Percentiles rank a stretch among this genome's conserved stretches.
Conservation (phyloP, 768 basidiomycete genomes). For the Pholiota conissans region DNA sequence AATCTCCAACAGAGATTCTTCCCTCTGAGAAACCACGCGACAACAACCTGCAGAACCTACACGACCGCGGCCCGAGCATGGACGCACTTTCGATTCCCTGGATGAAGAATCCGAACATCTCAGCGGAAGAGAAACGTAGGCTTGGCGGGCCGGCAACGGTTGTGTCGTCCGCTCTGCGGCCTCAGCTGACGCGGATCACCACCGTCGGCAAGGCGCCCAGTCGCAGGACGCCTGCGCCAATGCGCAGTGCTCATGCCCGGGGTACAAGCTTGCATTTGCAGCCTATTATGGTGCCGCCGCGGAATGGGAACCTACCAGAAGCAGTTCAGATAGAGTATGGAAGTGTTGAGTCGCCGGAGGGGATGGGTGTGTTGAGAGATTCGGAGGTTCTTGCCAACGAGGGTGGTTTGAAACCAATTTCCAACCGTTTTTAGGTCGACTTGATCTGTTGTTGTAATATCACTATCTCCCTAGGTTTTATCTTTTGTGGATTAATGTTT, state of each 20-base stretch:
- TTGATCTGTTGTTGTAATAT: slow-evolving; percentile 7
- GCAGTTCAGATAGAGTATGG: slow-evolving; percentile 20
- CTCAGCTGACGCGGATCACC: slow-evolving; percentile 32
- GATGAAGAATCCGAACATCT: slow-evolving; percentile 9
- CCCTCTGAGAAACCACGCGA: background rate
- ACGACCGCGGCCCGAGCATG: slow-evolving; percentile 22
- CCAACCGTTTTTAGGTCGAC: slow-evolving; percentile 2
- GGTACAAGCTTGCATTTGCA: slow-evolving; percentile 34
- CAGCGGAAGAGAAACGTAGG: slow-evolving; percentile 4
- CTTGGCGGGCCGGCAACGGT: slow-evolving; percentile 3
- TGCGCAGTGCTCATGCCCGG: slow-evolving; percentile 17
- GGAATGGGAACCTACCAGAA: slow-evolving; percentile 20
- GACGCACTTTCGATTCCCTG: slow-evolving; percentile 18
- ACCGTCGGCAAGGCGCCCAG: slow-evolving; percentile 39
- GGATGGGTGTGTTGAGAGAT: slow-evolving; percentile 27
- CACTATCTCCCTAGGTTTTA: background rate
- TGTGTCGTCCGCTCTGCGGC: background rate
- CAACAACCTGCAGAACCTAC: slow-evolving; percentile 21
- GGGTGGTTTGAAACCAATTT: slow-evolving; percentile 16
- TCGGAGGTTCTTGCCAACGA: slow-evolving; percentile 33
- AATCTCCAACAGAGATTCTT: background rate
- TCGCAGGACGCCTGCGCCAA: slow-evolving; percentile 33
- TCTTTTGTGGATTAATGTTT: background rate
- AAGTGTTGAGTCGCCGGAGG: slow-evolving; percentile 18
- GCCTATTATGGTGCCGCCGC: slow-evolving; percentile 30